phyloP scores from a whole-genome alignment of 225 moss, liverwort and hornwort genomes.

The Bryoerythrophyllum caledonicum region DNA sequence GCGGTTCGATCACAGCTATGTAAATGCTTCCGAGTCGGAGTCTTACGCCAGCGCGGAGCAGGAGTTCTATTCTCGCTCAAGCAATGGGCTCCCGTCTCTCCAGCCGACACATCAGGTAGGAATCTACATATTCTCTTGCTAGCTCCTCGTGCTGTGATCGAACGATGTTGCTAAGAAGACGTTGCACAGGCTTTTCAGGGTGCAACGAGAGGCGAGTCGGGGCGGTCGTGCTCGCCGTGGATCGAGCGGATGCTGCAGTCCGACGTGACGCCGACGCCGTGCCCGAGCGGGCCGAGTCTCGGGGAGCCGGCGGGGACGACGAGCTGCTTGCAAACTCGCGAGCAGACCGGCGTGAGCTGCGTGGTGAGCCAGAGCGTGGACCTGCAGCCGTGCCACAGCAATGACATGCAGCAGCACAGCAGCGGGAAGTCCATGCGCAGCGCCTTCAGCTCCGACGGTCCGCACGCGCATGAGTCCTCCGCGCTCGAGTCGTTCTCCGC shows the following conservation, averaged over 20 bases:
- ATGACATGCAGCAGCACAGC: slow-evolving; percentile 31
- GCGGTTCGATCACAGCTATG: slow-evolving; percentile 16
- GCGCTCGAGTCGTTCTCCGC: slow-evolving; percentile 27
- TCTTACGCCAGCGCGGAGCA: slow-evolving; percentile 17
- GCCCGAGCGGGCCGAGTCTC: slow-evolving; percentile 12
- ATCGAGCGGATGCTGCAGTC: slow-evolving; percentile 43
- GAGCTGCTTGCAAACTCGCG: slow-evolving; percentile 1
- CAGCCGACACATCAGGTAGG: slow-evolving; percentile 32
- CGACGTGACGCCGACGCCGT: slow-evolving; percentile 32
- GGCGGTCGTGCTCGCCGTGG: slow-evolving; percentile 39
- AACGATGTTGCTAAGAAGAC: neutral
- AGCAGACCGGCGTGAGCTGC: slow-evolving; percentile 24
- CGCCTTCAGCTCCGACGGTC: slow-evolving; percentile 16
- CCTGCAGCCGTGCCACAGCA: slow-evolving; percentile 40
- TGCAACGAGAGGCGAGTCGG: slow-evolving; percentile 4
- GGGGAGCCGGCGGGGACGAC: slow-evolving; percentile 15
- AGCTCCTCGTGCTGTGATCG: neutral
- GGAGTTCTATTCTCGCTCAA: slow-evolving; percentile 25
- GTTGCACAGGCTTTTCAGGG: slow-evolving; percentile 16
- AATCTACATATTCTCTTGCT: neutral
- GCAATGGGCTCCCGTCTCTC: neutral
- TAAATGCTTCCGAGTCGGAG: slow-evolving; percentile 23
- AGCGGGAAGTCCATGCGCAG: slow-evolving; percentile 38
- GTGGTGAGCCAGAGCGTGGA: slow-evolving; percentile 42
- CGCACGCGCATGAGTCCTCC: slow-evolving; percentile 28